These are phyloP conservation scores for Solanum chiquidenum DNA, from an alignment of 257 asterid species.

Conservation along the genomic window DNA sequence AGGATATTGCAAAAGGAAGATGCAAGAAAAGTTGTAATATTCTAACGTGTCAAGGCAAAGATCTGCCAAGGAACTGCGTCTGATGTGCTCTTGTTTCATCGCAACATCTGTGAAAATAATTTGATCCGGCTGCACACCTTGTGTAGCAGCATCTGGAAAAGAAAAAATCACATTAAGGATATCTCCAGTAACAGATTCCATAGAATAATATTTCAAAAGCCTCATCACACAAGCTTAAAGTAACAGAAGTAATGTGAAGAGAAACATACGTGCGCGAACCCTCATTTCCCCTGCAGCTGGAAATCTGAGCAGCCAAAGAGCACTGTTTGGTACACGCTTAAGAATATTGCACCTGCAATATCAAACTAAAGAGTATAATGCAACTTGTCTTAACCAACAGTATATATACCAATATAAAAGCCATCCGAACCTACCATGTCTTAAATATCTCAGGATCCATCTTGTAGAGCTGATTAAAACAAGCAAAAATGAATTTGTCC, in stretches of 20 bases:
- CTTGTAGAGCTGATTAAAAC: conserved; percentile 99
- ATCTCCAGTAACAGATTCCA: background rate
- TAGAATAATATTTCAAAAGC: background rate
- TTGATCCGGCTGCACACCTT: conserved; percentile 92
- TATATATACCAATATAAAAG: background rate
- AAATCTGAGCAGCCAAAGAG: conserved; percentile 93
- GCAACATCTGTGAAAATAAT: conserved; percentile 96
- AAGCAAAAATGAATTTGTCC: conserved; percentile 90
- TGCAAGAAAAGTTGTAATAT: background rate
- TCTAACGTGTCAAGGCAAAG: conserved; percentile 90
- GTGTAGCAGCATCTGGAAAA: conserved; percentile 80
- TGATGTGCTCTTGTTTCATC: conserved; percentile 94
- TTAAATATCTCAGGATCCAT: conserved; percentile 94
- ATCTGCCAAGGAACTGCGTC: conserved; percentile 92
- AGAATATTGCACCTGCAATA: conserved; percentile 90
- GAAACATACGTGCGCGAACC: conserved; percentile 71
- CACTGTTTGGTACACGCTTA: conserved; percentile 94
- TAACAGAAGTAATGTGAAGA: background rate
- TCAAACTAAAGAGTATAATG: background rate
- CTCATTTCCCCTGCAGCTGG: conserved; percentile 99
- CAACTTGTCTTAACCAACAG: background rate
- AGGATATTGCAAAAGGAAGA: conserved; percentile 3
- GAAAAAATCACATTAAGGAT: background rate
- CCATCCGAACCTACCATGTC: conserved; percentile 50
- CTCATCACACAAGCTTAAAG: background rate